Evolutionary conservation across 2,329 filamentous ascomycete species (phyloP).

Genomic region (Fusarium sp.): DNA sequence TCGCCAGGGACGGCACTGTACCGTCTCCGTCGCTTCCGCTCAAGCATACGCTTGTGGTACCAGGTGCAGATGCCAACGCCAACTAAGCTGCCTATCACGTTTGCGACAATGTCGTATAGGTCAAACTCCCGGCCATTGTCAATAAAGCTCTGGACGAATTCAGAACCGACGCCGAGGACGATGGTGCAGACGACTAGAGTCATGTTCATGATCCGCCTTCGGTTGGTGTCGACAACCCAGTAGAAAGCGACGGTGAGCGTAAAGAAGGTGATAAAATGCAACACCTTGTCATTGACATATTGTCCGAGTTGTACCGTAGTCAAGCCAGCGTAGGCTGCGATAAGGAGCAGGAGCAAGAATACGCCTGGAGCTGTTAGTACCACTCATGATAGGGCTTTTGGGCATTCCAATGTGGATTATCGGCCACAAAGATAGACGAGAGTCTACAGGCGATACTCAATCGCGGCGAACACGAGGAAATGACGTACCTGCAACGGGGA

Average conservation of each 20-base stretch:
- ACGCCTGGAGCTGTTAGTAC: constrained; percentile 64
- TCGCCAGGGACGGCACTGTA: constrained; percentile 80
- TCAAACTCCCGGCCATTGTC: constrained; percentile 82
- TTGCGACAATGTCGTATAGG: constrained; percentile 88
- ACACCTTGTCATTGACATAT: constrained; percentile 87
- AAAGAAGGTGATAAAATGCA: constrained; percentile 93
- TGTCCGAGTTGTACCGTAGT: constrained; percentile 70
- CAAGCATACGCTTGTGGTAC: constrained; percentile 97
- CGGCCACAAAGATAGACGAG: background rate
- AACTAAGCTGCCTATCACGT: constrained; percentile 82
- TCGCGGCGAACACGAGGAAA: constrained; percentile 15
- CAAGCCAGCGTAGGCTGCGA: constrained; percentile 85
- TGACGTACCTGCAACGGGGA: constrained; percentile 85
- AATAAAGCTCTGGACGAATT: constrained; percentile 81
- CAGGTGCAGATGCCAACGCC: constrained; percentile 83
- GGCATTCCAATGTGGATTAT: background rate
- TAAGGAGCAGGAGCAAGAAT: constrained; percentile 79
- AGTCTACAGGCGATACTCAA: constrained; percentile 1
- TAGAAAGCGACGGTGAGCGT: constrained; percentile 90
- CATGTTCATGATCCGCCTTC: constrained; percentile 86
- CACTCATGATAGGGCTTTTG: constrained; percentile 1
- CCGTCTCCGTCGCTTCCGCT: constrained; percentile 81
- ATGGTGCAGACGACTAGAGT: constrained; percentile 86
- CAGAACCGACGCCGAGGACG: constrained; percentile 78
- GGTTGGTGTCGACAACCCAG: constrained; percentile 94